phyloP scores from a whole-genome alignment of 2,329 filamentous ascomycete species.

The Beauveria sp. region DNA sequence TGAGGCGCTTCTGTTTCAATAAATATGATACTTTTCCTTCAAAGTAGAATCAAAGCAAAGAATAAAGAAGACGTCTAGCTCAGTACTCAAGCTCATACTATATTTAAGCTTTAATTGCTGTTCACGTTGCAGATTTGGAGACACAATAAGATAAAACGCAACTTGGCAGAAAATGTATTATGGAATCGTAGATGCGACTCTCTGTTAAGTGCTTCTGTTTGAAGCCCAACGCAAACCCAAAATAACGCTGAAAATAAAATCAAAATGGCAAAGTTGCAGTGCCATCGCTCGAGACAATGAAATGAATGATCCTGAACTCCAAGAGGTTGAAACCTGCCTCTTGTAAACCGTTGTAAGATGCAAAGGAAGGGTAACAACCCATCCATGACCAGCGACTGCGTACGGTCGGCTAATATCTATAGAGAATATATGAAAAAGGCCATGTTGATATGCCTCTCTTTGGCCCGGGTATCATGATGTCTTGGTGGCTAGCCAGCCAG shows the following conservation, averaged over 20 bases:
- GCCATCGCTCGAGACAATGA: not conserved
- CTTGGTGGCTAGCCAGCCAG: slow-evolving; percentile 1
- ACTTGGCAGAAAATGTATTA: not conserved
- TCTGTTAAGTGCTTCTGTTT: not conserved
- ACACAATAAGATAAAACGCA: too few relatives aligned
- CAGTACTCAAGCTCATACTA: too few relatives aligned
- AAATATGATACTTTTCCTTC: not conserved
- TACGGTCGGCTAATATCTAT: not conserved
- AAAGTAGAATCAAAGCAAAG: too few relatives aligned
- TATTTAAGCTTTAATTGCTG: too few relatives aligned
- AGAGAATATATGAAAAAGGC: not conserved
- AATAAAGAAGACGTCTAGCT: too few relatives aligned
- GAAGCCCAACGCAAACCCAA: not conserved
- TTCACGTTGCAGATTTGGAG: too few relatives aligned
- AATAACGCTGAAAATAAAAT: not conserved
- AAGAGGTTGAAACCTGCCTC: not conserved
- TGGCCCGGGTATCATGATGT: slow-evolving; percentile 5
- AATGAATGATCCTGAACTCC: not conserved
- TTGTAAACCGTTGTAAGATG: not conserved
- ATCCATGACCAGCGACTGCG: not conserved
- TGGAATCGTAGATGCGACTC: not conserved
- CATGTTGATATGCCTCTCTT: not conserved
- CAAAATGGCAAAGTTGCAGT: not conserved
- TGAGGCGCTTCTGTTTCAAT: not conserved
- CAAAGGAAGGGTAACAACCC: not conserved